Conservation (phyloP, 805 yeast species). For the Tanozyma kutaoensis region DNA sequence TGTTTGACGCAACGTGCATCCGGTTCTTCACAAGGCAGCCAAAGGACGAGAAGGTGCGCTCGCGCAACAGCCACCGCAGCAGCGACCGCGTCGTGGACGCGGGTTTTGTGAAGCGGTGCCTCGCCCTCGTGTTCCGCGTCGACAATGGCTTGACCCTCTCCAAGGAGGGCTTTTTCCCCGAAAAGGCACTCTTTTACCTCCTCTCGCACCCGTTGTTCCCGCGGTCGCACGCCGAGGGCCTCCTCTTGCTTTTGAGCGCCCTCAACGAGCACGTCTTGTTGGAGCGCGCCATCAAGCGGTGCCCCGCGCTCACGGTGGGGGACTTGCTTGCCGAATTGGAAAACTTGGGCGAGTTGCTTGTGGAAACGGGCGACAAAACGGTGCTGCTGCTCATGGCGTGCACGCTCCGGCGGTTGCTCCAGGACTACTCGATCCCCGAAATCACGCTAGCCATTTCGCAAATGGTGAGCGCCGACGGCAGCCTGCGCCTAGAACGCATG, state of each 20-base stretch:
- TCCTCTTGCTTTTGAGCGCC: constrained; percentile 34
- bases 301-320: constrained; percentile 50
- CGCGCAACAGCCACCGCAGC: background rate
- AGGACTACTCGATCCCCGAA: constrained; percentile 48
- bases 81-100: constrained; percentile 52
- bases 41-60: background rate
- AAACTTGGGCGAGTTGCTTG: constrained; percentile 20
- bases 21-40: constrained; percentile 5
- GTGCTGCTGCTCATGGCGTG: constrained; percentile 5
- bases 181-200: constrained; percentile 52
- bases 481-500: constrained; percentile 23
- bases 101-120: constrained; percentile 34
- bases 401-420: constrained; percentile 44
- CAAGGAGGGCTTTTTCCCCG: constrained; percentile 30
- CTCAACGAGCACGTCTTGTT: constrained; percentile 44
- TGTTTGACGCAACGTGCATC: constrained; percentile 13
- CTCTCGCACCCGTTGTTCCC: constrained; percentile 87
- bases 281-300: constrained; percentile 73
- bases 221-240: constrained; percentile 33
- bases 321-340: constrained; percentile 55
- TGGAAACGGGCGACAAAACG: constrained; percentile 4
- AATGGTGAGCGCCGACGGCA: constrained; percentile 13
- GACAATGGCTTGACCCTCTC: constrained; percentile 11
- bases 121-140: constrained; percentile 24
- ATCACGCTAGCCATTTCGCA: constrained; percentile 37